Conservation (phyloP, 305 asterid genomes). For the Fraxinus greggii region DNA sequence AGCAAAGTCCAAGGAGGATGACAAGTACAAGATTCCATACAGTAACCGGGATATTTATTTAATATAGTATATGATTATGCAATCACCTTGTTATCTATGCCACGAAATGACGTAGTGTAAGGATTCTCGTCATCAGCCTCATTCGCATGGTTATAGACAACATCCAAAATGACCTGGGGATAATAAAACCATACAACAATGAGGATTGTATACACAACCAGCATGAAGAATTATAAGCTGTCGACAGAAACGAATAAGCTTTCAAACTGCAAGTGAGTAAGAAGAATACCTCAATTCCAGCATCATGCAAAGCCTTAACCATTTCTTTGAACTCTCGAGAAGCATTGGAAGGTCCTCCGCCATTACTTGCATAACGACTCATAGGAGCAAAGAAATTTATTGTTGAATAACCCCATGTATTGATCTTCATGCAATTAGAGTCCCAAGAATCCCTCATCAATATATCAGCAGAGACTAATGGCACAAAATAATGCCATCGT, state of each 20-base stretch:
- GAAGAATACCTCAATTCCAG: conserved; percentile 84
- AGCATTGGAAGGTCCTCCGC: conserved; percentile 84
- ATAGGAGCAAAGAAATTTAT: conserved; percentile 95
- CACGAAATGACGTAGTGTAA: conserved; percentile 93
- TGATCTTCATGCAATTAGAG: conserved; percentile 49
- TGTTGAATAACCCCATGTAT: conserved; percentile 98
- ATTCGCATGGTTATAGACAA: conserved; percentile 93
- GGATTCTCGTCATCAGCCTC: conserved; percentile 91
- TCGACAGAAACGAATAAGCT: not conserved
- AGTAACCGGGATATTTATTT: not conserved
- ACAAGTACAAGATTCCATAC: not conserved
- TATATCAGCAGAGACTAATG: conserved; percentile 15
- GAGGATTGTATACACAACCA: not conserved
- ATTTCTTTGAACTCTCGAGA: conserved; percentile 78
- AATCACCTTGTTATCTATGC: conserved; percentile 96
- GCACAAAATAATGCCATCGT: conserved; percentile 7
- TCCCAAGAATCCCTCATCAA: conserved; percentile 24
- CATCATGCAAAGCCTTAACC: conserved; percentile 93
- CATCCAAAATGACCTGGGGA: conserved; percentile 89
- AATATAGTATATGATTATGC: conserved; percentile 2
- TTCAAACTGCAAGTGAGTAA: conserved; percentile 18
- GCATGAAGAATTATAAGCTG: not conserved
- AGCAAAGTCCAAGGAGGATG: not conserved
- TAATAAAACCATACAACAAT: conserved; percentile 25
- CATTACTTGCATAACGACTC: conserved; percentile 95